A percentile compares a stretch with the other conserved stretches of the same genome.
phyloP scores from a whole-genome alignment of 805 yeast species.

The baker's yeast (Saccharomyces cerevisiae) region DNA sequence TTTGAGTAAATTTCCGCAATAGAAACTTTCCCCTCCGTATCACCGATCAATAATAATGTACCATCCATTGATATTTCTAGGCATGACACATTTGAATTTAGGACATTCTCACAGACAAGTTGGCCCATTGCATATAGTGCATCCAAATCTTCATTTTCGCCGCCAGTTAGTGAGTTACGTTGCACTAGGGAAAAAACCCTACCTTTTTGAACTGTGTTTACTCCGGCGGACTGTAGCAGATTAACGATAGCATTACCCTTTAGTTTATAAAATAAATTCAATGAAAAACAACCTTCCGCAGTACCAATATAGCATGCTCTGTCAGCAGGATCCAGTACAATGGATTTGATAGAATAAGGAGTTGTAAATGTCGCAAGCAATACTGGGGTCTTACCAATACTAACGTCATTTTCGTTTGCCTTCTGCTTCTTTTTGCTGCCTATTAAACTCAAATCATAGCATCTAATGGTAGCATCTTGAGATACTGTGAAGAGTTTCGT shows the following conservation, averaged over 20 bases:
- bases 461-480: constrained; percentile 63
- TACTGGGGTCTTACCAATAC: constrained; percentile 6
- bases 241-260: constrained; percentile 38
- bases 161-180: constrained; percentile 26
- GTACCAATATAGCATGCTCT: constrained; percentile 68
- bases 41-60: constrained; percentile 64
- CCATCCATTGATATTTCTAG: constrained; percentile 67
- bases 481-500: constrained; percentile 61
- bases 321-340: constrained; percentile 71
- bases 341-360: constrained; percentile 45
- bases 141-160: constrained; percentile 18
- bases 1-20: constrained; percentile 63
- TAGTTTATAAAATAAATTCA: constrained; percentile 27
- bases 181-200: constrained; percentile 43
- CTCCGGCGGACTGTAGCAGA: constrained; percentile 39
- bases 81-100: constrained; percentile 38
- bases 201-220: constrained; percentile 31
- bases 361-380: constrained; percentile 67
- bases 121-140: constrained; percentile 23
- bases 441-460: constrained; percentile 46
- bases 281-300: constrained; percentile 40
- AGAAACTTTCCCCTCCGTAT: constrained; percentile 56
- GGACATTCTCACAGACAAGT: constrained; percentile 17
- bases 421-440: constrained; percentile 5
- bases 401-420: constrained; percentile 25